Evolutionary conservation across 2,329 filamentous ascomycete genomes (phyloP).

Genomic region (Triangularia verruculosa): DNA sequence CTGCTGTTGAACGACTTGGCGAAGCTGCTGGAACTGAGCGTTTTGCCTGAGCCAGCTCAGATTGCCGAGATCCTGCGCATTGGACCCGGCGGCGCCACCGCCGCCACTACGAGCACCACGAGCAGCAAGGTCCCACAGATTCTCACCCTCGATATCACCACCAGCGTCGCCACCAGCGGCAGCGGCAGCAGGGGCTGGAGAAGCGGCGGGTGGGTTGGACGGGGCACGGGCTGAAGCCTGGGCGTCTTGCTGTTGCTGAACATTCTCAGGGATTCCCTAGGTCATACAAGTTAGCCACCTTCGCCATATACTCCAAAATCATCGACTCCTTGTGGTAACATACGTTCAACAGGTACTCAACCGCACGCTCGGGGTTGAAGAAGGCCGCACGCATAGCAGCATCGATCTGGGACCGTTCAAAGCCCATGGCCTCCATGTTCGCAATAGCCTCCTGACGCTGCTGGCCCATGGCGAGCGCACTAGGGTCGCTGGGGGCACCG

Average conservation of each 20-base stretch:
- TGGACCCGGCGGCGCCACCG: slow-evolving; percentile 42
- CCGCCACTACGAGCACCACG: slow-evolving; percentile 50
- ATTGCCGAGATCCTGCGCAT: slow-evolving; percentile 62
- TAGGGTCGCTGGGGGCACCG: slow-evolving; percentile 59
- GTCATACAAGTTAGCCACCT: slow-evolving; percentile 13
- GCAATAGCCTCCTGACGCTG: slow-evolving; percentile 78
- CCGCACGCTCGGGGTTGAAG: slow-evolving; percentile 94
- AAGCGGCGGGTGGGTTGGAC: slow-evolving; percentile 39
- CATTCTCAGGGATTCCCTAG: slow-evolving; percentile 85
- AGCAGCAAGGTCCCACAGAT: slow-evolving; percentile 90
- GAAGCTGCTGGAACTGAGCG: slow-evolving; percentile 94
- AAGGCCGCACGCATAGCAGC: slow-evolving; percentile 93
- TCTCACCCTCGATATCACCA: slow-evolving; percentile 66
- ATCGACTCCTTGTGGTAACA: slow-evolving; percentile 34
- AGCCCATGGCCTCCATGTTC: slow-evolving; percentile 98
- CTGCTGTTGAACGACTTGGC: slow-evolving; percentile 95
- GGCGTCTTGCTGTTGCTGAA: slow-evolving; percentile 48
- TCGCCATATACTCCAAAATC: not conserved
- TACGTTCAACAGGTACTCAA: slow-evolving; percentile 90
- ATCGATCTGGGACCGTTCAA: slow-evolving; percentile 82
- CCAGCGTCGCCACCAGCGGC: slow-evolving; percentile 39
- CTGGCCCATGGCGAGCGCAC: slow-evolving; percentile 79
- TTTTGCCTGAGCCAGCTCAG: slow-evolving; percentile 94
- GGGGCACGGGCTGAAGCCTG: slow-evolving; percentile 35
- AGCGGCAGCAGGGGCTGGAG: slow-evolving; percentile 44